Conservation (phyloP, 75 land plant species). For the Selaginella moellendorffii region DNA sequence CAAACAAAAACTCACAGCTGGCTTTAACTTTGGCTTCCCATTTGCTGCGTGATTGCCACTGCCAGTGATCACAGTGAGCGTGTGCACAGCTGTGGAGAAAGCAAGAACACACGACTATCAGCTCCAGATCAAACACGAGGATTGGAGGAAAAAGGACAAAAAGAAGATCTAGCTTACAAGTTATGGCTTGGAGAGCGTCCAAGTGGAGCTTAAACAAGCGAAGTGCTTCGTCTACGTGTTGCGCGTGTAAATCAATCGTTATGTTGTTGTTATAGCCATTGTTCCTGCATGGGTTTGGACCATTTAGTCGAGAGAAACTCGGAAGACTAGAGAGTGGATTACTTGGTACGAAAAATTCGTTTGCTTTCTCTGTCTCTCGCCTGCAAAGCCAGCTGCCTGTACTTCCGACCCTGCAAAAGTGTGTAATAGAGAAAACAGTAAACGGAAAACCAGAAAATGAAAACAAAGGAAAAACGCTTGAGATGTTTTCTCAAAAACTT, state of each 20-base stretch:
- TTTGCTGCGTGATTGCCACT: neutral
- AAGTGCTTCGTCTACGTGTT: neutral
- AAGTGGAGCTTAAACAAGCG: neutral
- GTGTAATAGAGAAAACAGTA: too few species aligned
- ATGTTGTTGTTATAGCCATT: neutral
- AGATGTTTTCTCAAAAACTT: too few species aligned
- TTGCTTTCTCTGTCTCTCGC: neutral
- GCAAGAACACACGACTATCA: neutral
- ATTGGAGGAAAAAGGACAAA: too few species aligned
- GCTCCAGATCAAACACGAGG: neutral
- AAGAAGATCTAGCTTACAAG: neutral
- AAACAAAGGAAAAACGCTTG: too few species aligned
- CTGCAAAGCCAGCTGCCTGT: neutral
- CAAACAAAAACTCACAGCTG: neutral
- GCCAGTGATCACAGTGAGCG: neutral
- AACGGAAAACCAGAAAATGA: too few species aligned
- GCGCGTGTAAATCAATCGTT: neutral
- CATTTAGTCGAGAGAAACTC: too few species aligned
- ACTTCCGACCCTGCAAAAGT: neutral
- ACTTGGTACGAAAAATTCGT: neutral
- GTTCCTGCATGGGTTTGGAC: neutral
- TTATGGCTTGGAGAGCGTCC: neutral
- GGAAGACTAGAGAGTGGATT: neutral
- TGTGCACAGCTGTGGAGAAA: neutral
- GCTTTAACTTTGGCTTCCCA: neutral